Evolutionary conservation across 129 eudicot genomes (phyloP).

Genomic region (Flaveria trinervia): DNA sequence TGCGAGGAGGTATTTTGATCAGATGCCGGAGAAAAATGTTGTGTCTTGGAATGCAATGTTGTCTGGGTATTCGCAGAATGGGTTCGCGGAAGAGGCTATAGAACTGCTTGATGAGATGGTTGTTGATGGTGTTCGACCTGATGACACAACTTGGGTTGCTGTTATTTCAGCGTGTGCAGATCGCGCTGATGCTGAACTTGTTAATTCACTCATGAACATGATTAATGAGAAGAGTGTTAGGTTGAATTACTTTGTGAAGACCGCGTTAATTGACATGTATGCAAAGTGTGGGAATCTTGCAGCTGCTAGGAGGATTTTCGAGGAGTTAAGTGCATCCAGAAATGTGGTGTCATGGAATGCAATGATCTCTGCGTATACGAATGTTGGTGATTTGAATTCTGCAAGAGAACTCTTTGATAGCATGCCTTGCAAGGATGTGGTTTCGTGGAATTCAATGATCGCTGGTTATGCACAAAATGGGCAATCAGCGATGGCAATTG

Average conservation of each 20-base stretch:
- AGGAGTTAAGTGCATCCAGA: slow-evolving; percentile 47
- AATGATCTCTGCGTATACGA: slow-evolving; percentile 73
- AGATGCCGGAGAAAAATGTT: slow-evolving; percentile 62
- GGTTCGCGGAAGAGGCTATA: slow-evolving; percentile 55
- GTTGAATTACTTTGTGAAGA: slow-evolving; percentile 54
- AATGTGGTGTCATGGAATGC: slow-evolving; percentile 72
- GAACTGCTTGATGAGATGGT: slow-evolving; percentile 55
- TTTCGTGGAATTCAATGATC: slow-evolving; percentile 84
- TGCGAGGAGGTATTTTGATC: slow-evolving; percentile 67
- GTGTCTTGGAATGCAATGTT: slow-evolving; percentile 94
- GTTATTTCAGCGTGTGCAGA: slow-evolving; percentile 70
- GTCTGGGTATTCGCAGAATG: slow-evolving; percentile 77
- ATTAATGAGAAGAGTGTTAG: slow-evolving; percentile 39
- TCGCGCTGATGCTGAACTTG: slow-evolving; percentile 53
- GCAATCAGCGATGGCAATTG: slow-evolving; percentile 62
- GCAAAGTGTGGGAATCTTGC: slow-evolving; percentile 76
- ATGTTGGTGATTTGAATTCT: slow-evolving; percentile 68
- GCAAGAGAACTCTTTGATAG: slow-evolving; percentile 64
- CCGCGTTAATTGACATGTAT: slow-evolving; percentile 80
- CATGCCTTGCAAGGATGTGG: slow-evolving; percentile 62
- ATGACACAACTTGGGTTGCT: slow-evolving; percentile 77
- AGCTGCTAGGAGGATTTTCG: slow-evolving; percentile 60
- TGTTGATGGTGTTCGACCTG: slow-evolving; percentile 45
- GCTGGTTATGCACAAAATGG: slow-evolving; percentile 89
- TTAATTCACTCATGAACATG: slow-evolving; percentile 52